Base-by-base conservation (phyloP, 2,329 filamentous ascomycete species). In the Aspergillus neotritici region DNA sequence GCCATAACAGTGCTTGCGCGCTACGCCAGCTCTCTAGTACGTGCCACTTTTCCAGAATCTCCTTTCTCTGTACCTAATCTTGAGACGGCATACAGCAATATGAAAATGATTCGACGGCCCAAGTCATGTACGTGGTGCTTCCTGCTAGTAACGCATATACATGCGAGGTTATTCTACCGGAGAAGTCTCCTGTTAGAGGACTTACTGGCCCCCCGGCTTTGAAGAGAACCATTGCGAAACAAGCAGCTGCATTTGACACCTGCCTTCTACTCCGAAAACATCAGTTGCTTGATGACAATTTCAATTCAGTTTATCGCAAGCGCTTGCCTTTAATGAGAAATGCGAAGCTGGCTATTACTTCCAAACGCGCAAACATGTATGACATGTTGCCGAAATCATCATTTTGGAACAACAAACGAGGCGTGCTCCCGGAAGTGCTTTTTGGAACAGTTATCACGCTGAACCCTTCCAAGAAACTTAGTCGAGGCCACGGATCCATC, bases 241-340 rank as follows among this genome's bases (percentile, higher is more conserved):
- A 87, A 51, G 87, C 90, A 0, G 91, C 90, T 3, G 91, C 93
- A 0, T 97, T 91, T 61, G 80, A 89, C 57, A 80, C 85, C 39
- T 96, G 90, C 57, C 62, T 88, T 1, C 62, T 80, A 48, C 73
- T 98, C 12, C 73, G 83, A 37, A 73, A 79, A 46, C 75, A 77
- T 41, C 77, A 78, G 2, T 80, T 84, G 47, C 72, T 98, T 4
- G 80, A 96, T 58, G 76, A 82, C 1, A 72, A 88, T 59, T 73
- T 97, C 2, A 77, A 87, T 43, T 87, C 93, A 0, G 78, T 77
- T 0, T 86, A 87, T 47, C 73, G 75, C 14, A 91, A 84, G 58
- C 74, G 76, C 31, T 72, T 93, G 0, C 90, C 88, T 3, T 75
- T 72, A 0, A 91, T 94, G 85, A 78, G 87, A n/a, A 96, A 96